Conservation (phyloP, 2,329 filamentous ascomycete genomes). For the Alternaria ethzedia region DNA sequence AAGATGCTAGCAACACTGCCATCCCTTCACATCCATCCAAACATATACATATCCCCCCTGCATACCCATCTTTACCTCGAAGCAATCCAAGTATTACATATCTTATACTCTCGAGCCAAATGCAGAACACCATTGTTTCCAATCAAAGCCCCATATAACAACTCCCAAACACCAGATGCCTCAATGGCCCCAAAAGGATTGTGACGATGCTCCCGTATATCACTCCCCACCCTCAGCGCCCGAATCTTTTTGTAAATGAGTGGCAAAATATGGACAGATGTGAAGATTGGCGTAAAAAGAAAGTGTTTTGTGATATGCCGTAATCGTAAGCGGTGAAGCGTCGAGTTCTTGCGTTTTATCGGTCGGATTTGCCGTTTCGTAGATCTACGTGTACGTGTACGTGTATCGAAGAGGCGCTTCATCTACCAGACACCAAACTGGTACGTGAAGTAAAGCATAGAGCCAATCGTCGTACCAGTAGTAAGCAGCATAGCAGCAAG, state of each 20-base stretch:
- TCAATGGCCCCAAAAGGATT: background rate
- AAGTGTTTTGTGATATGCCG: constrained; percentile 17
- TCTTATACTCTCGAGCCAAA: background rate
- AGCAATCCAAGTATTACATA: background rate
- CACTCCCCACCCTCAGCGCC: background rate
- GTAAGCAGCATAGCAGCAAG: constrained; percentile 63
- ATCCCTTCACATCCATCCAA: background rate
- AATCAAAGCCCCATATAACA: background rate
- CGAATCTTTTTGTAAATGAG: constrained; percentile 11
- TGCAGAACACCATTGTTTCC: background rate
- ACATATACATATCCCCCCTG: too few relatives aligned
- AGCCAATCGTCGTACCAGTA: constrained; percentile 62
- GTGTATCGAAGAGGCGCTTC: background rate
- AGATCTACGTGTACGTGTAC: background rate
- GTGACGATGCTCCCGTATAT: background rate
- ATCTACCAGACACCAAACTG: constrained; percentile 51
- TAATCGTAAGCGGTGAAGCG: constrained; percentile 19
- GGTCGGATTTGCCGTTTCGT: background rate
- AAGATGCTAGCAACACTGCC: background rate
- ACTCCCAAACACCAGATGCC: background rate
- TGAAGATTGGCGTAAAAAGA: constrained; percentile 21
- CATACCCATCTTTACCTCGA: background rate
- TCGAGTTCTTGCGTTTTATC: background rate
- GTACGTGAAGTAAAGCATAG: constrained; percentile 61
- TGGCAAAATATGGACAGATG: constrained; percentile 30